Percentiles rank a stretch among this genome's conserved stretches.
These are phyloP conservation scores for Pseudomonodictys pantanalensis DNA, from an alignment of 495 filamentous ascomycete genomes.

Conservation along the genomic window DNA sequence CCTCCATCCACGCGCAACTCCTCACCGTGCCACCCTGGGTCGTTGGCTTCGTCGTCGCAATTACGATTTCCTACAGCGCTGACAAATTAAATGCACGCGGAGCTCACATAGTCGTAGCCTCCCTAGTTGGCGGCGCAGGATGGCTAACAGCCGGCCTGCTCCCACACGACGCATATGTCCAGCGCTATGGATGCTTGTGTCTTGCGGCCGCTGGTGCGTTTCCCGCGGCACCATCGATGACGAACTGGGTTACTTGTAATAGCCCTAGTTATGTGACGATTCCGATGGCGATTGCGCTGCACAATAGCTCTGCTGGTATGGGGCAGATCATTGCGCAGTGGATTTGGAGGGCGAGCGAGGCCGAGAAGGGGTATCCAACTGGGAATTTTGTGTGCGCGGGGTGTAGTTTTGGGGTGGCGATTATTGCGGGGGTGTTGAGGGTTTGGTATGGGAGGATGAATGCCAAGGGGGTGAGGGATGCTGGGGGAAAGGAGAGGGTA, in stretches of 20 bases:
- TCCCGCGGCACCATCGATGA: conserved; percentile 15
- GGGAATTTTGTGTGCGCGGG: conserved; percentile 21
- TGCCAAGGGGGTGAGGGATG: not conserved
- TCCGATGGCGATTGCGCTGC: conserved; percentile 18
- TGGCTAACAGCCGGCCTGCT: conserved; percentile 25
- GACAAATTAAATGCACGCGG: conserved; percentile 25
- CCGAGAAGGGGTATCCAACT: conserved; percentile 17
- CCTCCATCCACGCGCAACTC: conserved; percentile 14
- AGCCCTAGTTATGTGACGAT: conserved; percentile 13
- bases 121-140: conserved; percentile 19
- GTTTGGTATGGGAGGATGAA: conserved; percentile 20
- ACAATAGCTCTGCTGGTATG: conserved; percentile 20
- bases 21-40: conserved; percentile 25
- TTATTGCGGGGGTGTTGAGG: conserved; percentile 15
- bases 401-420: conserved; percentile 19
- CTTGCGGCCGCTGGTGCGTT: conserved; percentile 23
- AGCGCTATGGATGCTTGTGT: conserved; percentile 20
- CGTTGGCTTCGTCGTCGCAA: conserved; percentile 18
- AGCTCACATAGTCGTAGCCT: conserved; percentile 15
- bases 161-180: conserved; percentile 15
- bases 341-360: conserved; percentile 25
- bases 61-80: conserved; percentile 15
- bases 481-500: conserved; percentile 8
- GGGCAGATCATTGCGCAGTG: conserved; percentile 25
- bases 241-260: conserved; percentile 26